A percentile compares a stretch with the other conserved stretches of the same genome.
Conservation (phyloP, 106 monocot species). For the Vanilla planifolia region DNA sequence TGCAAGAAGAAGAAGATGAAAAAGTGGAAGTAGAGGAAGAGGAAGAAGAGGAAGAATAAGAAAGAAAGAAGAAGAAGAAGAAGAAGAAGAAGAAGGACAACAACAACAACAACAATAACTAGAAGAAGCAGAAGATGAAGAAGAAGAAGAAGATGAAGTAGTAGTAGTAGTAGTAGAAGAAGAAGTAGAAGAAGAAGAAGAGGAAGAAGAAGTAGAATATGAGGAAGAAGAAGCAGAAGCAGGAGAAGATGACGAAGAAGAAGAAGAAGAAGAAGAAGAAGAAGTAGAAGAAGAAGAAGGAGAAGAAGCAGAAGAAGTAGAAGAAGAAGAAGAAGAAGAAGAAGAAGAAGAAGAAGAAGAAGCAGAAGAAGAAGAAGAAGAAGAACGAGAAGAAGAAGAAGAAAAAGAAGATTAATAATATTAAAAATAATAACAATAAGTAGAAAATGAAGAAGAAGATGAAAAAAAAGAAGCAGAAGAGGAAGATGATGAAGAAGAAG, state of each 20-base stretch:
- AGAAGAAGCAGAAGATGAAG: too few relatives aligned
- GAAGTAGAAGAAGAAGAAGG: background rate
- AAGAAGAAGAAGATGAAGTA: background rate
- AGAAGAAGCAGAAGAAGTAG: too few relatives aligned
- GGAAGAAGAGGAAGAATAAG: too few relatives aligned
- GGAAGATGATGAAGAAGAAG: too few relatives aligned
- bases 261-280: too few relatives aligned
- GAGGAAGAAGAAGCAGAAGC: too few relatives aligned
- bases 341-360: background rate
- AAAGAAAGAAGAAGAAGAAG: background rate
- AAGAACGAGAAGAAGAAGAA: background rate
- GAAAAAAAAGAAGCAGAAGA: too few relatives aligned
- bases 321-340: background rate
- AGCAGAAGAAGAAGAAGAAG: background rate
- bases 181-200: background rate
- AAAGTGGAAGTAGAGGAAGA: too few relatives aligned
- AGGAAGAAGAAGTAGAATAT: background rate
- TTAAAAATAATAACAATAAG: too few relatives aligned
- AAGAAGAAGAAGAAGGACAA: background rate
- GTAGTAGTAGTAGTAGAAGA: background rate
- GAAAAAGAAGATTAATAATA: too few relatives aligned
- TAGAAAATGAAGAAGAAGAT: too few relatives aligned
- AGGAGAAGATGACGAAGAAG: too few relatives aligned
- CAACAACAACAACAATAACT: background rate
- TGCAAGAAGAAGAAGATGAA: background rate